A percentile compares a stretch with the other conserved stretches of the same genome.
Conservation (phyloP, 495 filamentous ascomycete species). For the Clohesyomyces aquaticus region DNA sequence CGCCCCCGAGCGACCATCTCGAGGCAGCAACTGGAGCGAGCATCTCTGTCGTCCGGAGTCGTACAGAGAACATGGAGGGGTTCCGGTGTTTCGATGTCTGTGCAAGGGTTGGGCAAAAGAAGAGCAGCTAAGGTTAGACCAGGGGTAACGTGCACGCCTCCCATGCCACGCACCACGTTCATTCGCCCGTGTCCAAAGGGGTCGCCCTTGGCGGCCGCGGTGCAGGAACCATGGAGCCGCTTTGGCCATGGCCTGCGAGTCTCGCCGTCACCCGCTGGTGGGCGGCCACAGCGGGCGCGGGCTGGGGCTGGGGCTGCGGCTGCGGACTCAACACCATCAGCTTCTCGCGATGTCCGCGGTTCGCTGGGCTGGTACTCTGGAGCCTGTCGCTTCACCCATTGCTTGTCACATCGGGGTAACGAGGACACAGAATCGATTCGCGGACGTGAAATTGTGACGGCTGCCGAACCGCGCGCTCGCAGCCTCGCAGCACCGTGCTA, state of each 20-base stretch:
- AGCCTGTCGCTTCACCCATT: conserved; percentile 11
- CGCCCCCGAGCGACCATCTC: no score
- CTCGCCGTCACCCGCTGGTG: neutral
- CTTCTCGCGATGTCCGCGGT: neutral
- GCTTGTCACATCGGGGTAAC: conserved; percentile 24
- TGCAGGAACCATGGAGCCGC: neutral
- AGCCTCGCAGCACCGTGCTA: neutral
- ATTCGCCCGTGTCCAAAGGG: neutral
- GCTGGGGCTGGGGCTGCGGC: neutral
- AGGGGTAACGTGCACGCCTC: neutral
- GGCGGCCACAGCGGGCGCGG: neutral
- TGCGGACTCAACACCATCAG: neutral
- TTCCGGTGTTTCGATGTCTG: neutral
- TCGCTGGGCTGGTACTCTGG: neutral
- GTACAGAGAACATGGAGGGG: neutral
- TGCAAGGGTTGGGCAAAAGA: neutral
- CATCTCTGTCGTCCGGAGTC: neutral
- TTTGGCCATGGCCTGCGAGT: neutral
- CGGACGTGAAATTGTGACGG: conserved; percentile 4
- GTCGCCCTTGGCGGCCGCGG: neutral
- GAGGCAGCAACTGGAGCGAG: neutral
- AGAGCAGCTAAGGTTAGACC: neutral
- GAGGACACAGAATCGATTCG: conserved; percentile 18
- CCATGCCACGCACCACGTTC: neutral
- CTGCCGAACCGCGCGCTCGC: conserved; percentile 30